These are phyloP conservation scores for Coemansia sp. DNA, from an alignment of 192 early-diverging fungal genomes.

Conservation along the genomic window DNA sequence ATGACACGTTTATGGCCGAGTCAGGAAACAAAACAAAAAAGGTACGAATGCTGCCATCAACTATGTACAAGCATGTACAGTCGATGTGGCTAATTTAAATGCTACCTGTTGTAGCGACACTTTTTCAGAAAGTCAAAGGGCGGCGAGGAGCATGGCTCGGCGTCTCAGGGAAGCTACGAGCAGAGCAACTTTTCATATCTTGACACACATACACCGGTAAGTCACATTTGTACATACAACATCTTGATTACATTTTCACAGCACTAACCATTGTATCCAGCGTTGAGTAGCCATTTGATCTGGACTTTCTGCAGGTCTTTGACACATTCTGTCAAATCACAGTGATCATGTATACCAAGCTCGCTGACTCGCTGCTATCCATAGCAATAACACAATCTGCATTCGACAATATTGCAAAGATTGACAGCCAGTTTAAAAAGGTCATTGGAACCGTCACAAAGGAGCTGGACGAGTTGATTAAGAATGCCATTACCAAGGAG, in stretches of 20 bases:
- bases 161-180: conserved; percentile 32
- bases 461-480: conserved; percentile 63
- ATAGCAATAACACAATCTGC: conserved; percentile 54
- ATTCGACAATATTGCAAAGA: conserved; percentile 65
- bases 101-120: conserved; percentile 17
- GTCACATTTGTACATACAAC: not conserved
- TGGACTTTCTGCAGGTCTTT: conserved; percentile 69
- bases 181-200: conserved; percentile 51
- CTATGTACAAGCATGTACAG: too few species aligned
- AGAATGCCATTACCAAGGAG: conserved; percentile 63
- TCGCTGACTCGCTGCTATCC: conserved; percentile 46
- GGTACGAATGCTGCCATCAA: conserved; percentile 1
- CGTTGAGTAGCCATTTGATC: conserved; percentile 56
- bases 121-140: conserved; percentile 54
- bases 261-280: not conserved
- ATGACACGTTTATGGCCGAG: conserved; percentile 51
- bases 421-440: conserved; percentile 69
- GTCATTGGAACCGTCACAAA: conserved; percentile 63
- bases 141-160: conserved; percentile 41
- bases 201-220: conserved; percentile 52
- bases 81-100: not conserved
- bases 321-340: conserved; percentile 66
- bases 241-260: not conserved
- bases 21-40: conserved; percentile 47
- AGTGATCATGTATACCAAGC: conserved; percentile 60